These are phyloP conservation scores for Macrophomina phaseolina DNA, from an alignment of 2,329 filamentous ascomycete genomes.

Conservation along the genomic window DNA sequence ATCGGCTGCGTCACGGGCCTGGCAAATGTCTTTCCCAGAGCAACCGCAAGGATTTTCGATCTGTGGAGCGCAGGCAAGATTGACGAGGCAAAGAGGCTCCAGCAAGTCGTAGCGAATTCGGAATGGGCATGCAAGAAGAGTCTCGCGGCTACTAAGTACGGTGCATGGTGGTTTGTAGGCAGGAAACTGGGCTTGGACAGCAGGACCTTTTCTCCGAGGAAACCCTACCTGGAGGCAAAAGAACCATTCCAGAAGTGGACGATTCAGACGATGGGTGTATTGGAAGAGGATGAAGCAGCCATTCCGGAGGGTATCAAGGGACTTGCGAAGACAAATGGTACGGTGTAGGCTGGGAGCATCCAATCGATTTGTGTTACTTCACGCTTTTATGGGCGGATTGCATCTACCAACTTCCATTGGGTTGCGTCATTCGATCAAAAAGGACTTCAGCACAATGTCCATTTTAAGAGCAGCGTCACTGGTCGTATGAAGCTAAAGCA, in stretches of 20 bases:
- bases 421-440: too few relatives aligned
- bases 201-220: conserved; percentile 49
- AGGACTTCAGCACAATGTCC: too few relatives aligned
- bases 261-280: conserved; percentile 47
- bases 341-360: not conserved
- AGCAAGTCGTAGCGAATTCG: conserved; percentile 53
- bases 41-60: conserved; percentile 49
- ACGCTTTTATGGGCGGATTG: too few relatives aligned
- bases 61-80: conserved; percentile 48
- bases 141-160: conserved; percentile 55
- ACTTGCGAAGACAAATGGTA: not conserved
- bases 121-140: conserved; percentile 60
- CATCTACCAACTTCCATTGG: too few relatives aligned
- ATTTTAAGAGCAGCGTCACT: too few relatives aligned
- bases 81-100: conserved; percentile 48
- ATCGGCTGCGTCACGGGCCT: conserved; percentile 59
- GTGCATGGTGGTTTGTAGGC: conserved; percentile 52
- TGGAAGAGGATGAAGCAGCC: conserved; percentile 35
- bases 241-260: conserved; percentile 52
- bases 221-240: conserved; percentile 49
- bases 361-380: too few relatives aligned
- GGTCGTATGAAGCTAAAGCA: too few relatives aligned
- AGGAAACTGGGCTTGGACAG: conserved; percentile 45
- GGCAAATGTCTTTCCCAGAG: conserved; percentile 43
- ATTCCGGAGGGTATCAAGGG: conserved; percentile 4